These are phyloP conservation scores for Vanderwaltozyma tropicalis DNA, from an alignment of 805 yeast species.

Conservation along the genomic window DNA sequence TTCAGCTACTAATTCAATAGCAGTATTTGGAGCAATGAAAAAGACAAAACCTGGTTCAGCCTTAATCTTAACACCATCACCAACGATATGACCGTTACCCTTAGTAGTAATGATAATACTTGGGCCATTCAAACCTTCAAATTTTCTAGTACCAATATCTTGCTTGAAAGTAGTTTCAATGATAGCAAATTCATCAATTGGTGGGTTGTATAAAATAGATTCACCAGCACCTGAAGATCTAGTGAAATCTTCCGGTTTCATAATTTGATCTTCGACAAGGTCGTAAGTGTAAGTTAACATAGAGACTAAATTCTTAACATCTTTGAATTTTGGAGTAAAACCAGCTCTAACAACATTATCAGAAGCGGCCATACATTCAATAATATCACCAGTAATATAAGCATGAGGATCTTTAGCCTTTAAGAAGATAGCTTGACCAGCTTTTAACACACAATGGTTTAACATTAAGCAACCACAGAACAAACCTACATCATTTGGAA, in stretches of 20 bases:
- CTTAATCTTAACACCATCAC: conserved; percentile 32
- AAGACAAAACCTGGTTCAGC: conserved; percentile 69
- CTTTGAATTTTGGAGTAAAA: conserved; percentile 98
- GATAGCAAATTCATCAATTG: conserved; percentile 94
- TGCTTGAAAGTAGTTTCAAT: conserved; percentile 60
- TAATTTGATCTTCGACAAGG: conserved; percentile 86
- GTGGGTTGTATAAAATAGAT: conserved; percentile 77
- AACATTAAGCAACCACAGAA: conserved; percentile 91
- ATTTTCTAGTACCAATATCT: conserved; percentile 37
- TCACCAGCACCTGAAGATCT: conserved; percentile 60
- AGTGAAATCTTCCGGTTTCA: conserved; percentile 44
- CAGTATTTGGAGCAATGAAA: conserved; percentile 72
- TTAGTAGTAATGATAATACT: conserved; percentile 75
- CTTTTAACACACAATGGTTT: conserved; percentile 70
- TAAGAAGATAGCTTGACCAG: conserved; percentile 94
- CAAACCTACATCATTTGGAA: conserved; percentile 88
- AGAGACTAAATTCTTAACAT: conserved; percentile 76
- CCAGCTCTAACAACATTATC: conserved; percentile 98
- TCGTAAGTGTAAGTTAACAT: conserved; percentile 87
- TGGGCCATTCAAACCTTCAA: conserved; percentile 70
- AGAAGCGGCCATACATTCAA: conserved; percentile 99
- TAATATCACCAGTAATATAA: conserved; percentile 91
- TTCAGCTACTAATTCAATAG: conserved; percentile 46
- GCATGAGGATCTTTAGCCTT: conserved; percentile 98
- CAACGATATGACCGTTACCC: conserved; percentile 58